These are phyloP conservation scores for Emiliania huxleyi DNA, from an alignment of 78 protist genomes.

Conservation along the genomic window DNA sequence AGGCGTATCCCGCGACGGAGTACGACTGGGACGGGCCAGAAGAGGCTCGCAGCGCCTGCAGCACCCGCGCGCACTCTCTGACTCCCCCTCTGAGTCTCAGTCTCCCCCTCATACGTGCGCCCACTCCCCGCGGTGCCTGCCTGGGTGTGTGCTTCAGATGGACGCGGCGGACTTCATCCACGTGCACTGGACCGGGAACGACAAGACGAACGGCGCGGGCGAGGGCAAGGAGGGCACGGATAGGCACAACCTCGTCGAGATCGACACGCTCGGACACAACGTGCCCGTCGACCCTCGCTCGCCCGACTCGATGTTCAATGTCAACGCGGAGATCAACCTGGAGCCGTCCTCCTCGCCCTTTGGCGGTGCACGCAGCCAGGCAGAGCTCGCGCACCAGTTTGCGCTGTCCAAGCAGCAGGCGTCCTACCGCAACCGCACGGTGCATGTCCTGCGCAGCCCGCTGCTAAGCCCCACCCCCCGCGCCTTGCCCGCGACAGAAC, in stretches of 20 bases:
- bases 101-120: too few species aligned
- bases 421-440: background rate
- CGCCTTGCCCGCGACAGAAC: too few species aligned
- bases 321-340: slow-evolving; percentile 22
- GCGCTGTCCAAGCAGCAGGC: background rate
- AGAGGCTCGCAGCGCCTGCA: too few species aligned
- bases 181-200: slow-evolving; percentile 79
- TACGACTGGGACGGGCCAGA: slow-evolving; percentile 72
- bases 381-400: background rate
- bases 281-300: background rate
- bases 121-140: too few species aligned
- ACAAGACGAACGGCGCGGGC: slow-evolving; percentile 47
- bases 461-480: too few species aligned
- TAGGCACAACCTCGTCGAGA: slow-evolving; percentile 76
- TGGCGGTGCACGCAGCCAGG: background rate
- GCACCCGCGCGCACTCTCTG: too few species aligned
- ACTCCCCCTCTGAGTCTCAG: too few species aligned
- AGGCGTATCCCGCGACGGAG: slow-evolving; percentile 81
- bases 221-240: slow-evolving; percentile 65
- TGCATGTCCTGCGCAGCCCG: too few species aligned
- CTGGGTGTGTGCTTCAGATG: too few species aligned
- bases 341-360: too few species aligned
- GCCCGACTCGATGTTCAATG: background rate
- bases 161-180: slow-evolving; percentile 72
- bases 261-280: background rate